Base-by-base conservation (phyloP, 805 yeast species). In the Wickerhamiella dianesei region DNA sequence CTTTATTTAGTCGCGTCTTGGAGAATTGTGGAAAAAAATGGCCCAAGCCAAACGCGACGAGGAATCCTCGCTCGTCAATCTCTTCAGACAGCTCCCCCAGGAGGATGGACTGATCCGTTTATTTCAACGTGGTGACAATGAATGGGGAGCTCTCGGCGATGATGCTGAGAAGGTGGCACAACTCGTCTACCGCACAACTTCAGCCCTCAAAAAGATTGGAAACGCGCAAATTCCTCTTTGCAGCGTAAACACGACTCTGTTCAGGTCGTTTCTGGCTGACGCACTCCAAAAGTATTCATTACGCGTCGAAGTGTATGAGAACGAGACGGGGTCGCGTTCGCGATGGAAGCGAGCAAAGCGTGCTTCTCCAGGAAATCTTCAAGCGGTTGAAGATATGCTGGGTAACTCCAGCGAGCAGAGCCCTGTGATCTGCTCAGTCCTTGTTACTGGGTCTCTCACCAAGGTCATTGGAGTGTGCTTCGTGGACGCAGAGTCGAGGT, bases 321-420 rank as follows among this genome's bases (percentile, higher is more conserved):
- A 72, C 20, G 56, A 53, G n/a, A 47, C 58, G 12, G 60, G 64
- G 32, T 55, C 61, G 20, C 52, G 59, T 4, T 45, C 55, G 37
- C 59, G 66, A 63, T 50, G 89, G 95, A 75, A 69, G 63, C 44
- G 65, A 74, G 45, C 54, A 66, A 52, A 73, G 68, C 65, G 71
- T 40, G 96, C 95, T 0, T 80, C 95, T 1, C 96, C 97, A 0
- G 98, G 98, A 4, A 88, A 92, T 62, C 66, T 88, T 44, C 83
- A 80, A 49, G 78, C 71, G 40, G 75, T 82, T 42, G 95, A 84
- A 53, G 87, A 82, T 32, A 65, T 85, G 64, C 68, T 86, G 52
- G 66, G 73, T 2, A 66, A 68, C 14, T 45, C 61, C 9, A 62
- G 67, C 16, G 73, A 71, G 29, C 67, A 74, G 37, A 63, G 69